Base-by-base conservation (phyloP, 2,329 filamentous ascomycete genomes). In the Penicillium sp. region DNA sequence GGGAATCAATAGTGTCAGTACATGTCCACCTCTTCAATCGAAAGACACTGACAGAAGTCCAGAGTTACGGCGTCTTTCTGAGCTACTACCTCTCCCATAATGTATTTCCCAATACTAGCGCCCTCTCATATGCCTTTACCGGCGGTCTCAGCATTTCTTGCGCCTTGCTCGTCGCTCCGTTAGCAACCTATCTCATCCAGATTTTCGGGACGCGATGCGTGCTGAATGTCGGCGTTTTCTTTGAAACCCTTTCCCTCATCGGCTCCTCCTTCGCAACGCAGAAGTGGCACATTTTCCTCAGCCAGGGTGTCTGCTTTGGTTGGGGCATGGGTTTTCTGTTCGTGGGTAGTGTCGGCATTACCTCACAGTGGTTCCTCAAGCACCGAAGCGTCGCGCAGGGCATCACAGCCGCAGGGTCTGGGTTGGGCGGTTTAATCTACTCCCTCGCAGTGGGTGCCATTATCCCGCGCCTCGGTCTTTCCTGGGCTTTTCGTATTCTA, bases 1-100 rank as follows among this genome's bases (percentile, higher is more conserved):
- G 87, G 87, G 87, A 7, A 74, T 90, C 55, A 90, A 90, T 67
- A 84, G 81, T 51, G 81, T 83, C 59, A 51, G 79, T 61, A 18
- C 45, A 26, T 15, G n/a, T 41, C 39, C 41, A 47, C 39, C 16
- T 12, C 21, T 21, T 31, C 29, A n/a, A 24, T 4, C 29, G 1
- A 24, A 34, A 13, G 45, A n/a, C 41, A 47, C 39, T 28, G 51
- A 42, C 36, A 2, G 24, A 10, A 46, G 36, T 1, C 8, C 44
- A 74, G 72, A 70, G 74, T 34, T 79, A 78, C 54, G 82, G 81
- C 15, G 81, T 86, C 47, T 86, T 85, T 63, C 76, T 86, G 21
- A 80, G 81, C 1, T 72, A 82, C 60, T 85, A 85, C 59, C 78
- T 86, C 28, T 73, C 76, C 16, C 75, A 78, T 61, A 68, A 81